Evolutionary conservation across 2,329 filamentous ascomycete genomes (phyloP), one percentile per base, ranked within the genome.

Genomic region (Microcyclosporella mali): DNA sequence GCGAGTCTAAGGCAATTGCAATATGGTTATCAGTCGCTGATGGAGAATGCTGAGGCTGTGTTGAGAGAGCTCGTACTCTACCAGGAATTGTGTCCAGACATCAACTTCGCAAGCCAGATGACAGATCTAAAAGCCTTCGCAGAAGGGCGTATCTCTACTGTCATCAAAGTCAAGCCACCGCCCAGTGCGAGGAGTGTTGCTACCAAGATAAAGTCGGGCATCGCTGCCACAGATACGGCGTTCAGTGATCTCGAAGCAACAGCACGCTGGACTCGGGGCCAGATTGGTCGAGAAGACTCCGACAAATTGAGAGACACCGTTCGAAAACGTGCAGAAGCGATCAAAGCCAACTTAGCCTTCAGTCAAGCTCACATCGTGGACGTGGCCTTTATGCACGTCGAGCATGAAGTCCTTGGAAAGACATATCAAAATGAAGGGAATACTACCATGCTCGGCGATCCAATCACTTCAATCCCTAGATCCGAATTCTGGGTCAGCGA

Each of bases 391-490:
- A 45, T 45, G 42, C 42, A 45, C 17, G 25, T 40, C 8, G 42
- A 45, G n/a, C 42, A 40, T 17, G 42, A 45, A 28, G 19, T 45
- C n/a, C 33, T 45, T 4, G 37, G 25, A 11, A 41, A 33, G 19
- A 37, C 17, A 6, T 45, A 45, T 27, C 43, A 36, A 11, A 45
- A 41, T 19, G 30, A 28, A 33, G 21, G 30, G 12, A 21, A 21
- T 3, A 27, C 17, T 12, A 45, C 42, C 4, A 45, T 45, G 37
- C 37, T 40, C 6, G 33, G 32, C n/a, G 43, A 41, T n/a, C 27
- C 38, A 2, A 37, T 45, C n/a, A 8, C 27, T 2, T 11, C 28
- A 4, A 37, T 45, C 33, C 25, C 33, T 1, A 36, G 43, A 8
- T 4, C 9, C 6, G 30, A 21, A 11, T 45, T 45, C 33, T 45